Conservation (phyloP, 164 flowering plant species). For the Magnolia kwangsiensis region DNA sequence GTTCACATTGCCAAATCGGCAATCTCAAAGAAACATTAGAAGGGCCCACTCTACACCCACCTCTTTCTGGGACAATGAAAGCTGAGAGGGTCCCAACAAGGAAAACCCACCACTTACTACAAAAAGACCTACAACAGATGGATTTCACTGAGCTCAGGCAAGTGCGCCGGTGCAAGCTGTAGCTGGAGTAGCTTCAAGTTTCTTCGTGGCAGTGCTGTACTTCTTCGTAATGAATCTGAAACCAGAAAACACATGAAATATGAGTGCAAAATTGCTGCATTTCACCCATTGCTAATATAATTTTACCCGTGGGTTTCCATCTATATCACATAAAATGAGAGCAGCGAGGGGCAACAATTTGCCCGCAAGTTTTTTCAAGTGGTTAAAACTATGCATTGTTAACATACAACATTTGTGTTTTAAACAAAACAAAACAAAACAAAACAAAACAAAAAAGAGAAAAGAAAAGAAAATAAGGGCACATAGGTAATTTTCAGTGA, state of each 20-base stretch:
- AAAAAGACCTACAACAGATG: background rate
- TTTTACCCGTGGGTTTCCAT: background rate
- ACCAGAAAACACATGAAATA: background rate
- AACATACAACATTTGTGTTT: no score
- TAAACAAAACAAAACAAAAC: no score
- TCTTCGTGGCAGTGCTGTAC: constrained; percentile 63
- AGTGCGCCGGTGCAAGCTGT: constrained; percentile 67
- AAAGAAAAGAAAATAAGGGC: no score
- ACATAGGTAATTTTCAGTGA: no score
- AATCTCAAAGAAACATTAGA: background rate
- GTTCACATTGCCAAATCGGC: background rate
- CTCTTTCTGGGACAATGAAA: background rate
- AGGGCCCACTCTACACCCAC: background rate
- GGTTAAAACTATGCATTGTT: no score
- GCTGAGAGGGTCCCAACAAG: background rate
- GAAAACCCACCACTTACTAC: background rate
- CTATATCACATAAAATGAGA: background rate
- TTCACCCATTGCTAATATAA: background rate
- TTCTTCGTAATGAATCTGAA: constrained; percentile 92
- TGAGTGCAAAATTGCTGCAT: background rate
- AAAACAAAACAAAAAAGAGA: no score
- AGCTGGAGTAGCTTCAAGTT: constrained; percentile 50
- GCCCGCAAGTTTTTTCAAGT: background rate
- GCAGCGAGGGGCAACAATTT: background rate
- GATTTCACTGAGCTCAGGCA: constrained; percentile 14